Evolutionary conservation across 768 basidiomycete genomes (phyloP).

Genomic region (Fistulinella prunicolor): DNA sequence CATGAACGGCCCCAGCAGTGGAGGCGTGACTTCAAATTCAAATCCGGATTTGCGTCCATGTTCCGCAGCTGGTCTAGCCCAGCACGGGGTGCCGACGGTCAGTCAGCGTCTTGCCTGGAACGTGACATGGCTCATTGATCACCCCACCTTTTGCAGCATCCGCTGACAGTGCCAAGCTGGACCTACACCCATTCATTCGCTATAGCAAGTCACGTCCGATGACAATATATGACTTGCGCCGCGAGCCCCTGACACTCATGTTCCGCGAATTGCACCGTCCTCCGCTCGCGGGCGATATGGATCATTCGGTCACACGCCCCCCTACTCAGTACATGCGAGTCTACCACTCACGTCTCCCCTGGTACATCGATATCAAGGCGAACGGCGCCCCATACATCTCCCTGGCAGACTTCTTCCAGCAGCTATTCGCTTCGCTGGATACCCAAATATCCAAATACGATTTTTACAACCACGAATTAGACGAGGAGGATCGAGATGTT

Average conservation of each 20-base stretch:
- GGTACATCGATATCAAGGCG: constrained; percentile 60
- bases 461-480: constrained; percentile 58
- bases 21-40: constrained; percentile 34
- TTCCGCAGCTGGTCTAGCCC: constrained; percentile 23
- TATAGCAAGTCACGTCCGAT: constrained; percentile 33
- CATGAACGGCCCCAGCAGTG: constrained; percentile 28
- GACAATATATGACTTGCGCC: constrained; percentile 51
- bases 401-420: constrained; percentile 50
- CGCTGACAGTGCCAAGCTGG: constrained; percentile 26
- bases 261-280: constrained; percentile 46
- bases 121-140: not conserved
- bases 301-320: constrained; percentile 52
- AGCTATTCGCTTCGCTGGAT: constrained; percentile 43
- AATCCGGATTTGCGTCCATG: constrained; percentile 29
- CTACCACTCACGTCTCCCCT: constrained; percentile 56
- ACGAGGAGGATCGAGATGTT: constrained; percentile 40
- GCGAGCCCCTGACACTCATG: constrained; percentile 35
- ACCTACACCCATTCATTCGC: constrained; percentile 22
- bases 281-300: constrained; percentile 48
- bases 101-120: constrained; percentile 2
- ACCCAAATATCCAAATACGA: constrained; percentile 48
- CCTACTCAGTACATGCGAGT: constrained; percentile 50
- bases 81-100: constrained; percentile 15
- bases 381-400: constrained; percentile 51
- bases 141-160: constrained; percentile 10